Conservation (phyloP, 2,329 filamentous ascomycete genomes). For the Elsinoe necatrix region DNA sequence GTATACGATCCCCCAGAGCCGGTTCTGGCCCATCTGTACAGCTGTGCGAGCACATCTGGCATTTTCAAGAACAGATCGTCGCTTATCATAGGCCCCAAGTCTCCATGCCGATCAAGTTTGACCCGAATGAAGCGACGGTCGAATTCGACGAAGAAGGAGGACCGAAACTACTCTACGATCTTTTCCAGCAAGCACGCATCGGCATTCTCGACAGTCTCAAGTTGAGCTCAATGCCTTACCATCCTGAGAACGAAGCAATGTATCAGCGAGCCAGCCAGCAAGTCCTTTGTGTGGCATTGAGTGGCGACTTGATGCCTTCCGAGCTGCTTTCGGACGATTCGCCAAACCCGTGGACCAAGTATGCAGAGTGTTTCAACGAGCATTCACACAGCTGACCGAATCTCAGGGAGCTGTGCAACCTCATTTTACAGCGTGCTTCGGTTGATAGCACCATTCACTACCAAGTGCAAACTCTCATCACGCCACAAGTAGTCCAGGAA, state of each 20-base stretch:
- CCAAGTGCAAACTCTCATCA: background rate
- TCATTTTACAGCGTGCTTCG: background rate
- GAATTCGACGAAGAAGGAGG: background rate
- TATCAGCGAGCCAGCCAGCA: background rate
- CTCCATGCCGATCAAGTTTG: background rate
- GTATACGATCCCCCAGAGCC: background rate
- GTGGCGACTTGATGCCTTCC: background rate
- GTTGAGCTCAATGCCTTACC: background rate
- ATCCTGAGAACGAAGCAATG: background rate
- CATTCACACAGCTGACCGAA: background rate
- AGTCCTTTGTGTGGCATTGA: background rate
- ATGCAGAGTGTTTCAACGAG: background rate
- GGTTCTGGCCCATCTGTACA: background rate
- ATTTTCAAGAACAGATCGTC: slow-evolving; percentile 1
- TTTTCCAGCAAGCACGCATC: background rate
- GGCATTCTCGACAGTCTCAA: background rate
- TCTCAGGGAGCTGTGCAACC: background rate
- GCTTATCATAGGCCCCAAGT: background rate
- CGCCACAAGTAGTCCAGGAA: background rate
- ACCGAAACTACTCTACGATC: background rate
- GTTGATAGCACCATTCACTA: slow-evolving; percentile 2
- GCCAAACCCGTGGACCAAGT: background rate
- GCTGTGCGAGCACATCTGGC: slow-evolving; percentile 8
- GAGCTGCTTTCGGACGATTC: background rate
- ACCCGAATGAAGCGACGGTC: background rate